Percentiles rank a stretch among this genome's conserved stretches.
These are phyloP conservation scores for Sclerotinia sclerotiorum DNA, from an alignment of 2,329 filamentous ascomycete species.

Conservation along the genomic window DNA sequence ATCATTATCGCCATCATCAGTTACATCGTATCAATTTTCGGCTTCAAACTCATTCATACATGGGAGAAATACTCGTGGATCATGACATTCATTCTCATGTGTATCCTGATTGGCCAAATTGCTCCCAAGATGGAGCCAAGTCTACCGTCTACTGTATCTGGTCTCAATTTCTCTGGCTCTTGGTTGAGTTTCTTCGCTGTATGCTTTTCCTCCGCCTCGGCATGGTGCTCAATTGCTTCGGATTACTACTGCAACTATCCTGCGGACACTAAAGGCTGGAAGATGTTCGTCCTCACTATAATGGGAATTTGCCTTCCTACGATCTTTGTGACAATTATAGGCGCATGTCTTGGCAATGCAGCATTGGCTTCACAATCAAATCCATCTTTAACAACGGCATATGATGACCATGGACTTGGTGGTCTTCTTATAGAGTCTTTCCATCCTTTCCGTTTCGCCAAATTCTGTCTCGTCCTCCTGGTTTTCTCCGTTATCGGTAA, in stretches of 20 bases:
- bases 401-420: conserved; percentile 47
- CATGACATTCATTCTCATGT: conserved; percentile 48
- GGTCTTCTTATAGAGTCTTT: conserved; percentile 49
- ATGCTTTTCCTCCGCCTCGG: conserved; percentile 36
- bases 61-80: conserved; percentile 53
- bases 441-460: conserved; percentile 49
- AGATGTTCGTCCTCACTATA: conserved; percentile 37
- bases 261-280: conserved; percentile 38
- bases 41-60: conserved; percentile 46
- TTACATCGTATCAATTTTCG: conserved; percentile 39
- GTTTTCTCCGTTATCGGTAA: conserved; percentile 40
- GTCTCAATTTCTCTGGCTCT: conserved; percentile 41
- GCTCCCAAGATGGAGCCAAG: conserved; percentile 46
- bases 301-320: conserved; percentile 37
- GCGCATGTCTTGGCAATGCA: conserved; percentile 45
- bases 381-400: conserved; percentile 44
- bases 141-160: conserved; percentile 39
- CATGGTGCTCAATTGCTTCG: conserved; percentile 39
- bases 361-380: conserved; percentile 41
- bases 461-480: conserved; percentile 45
- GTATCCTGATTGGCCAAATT: conserved; percentile 50
- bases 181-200: conserved; percentile 37
- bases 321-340: conserved; percentile 47
- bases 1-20: conserved; percentile 37
- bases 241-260: conserved; percentile 41